Evolutionary conservation across 176 grass and related monocot genomes (phyloP), one percentile per base, ranked within the genome.

Genomic region (Eleusine coracana): DNA sequence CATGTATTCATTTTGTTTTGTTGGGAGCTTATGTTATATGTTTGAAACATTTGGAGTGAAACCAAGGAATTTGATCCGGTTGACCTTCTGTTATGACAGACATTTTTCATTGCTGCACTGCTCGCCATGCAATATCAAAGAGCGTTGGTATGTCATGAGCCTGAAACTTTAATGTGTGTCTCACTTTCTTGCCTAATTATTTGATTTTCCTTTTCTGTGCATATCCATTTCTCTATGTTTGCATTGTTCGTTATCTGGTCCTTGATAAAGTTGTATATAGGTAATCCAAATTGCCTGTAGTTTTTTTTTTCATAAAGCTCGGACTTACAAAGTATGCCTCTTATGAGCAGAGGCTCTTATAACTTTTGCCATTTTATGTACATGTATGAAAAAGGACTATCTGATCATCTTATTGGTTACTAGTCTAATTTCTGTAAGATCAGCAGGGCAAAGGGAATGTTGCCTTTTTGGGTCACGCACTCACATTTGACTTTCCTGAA

Each of bases 41-140:
- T 72, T 34, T 60, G 63, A 41, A 68, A 23, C 5, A 73, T 66
- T 78, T 82, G 49, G 34, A 21, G 61, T 73, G 31, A 76, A 73
- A 60, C 41, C 16, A 66, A 82, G 12, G 58, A 79, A 80, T 85
- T 75, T 90, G 15, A 79, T 58, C 37, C 0, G 13, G 7, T 50
- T 88, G 5, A 18, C 52, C 34, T 82, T 69, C 65, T 88, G 9
- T 79, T 75, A 66, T 90, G 56, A 76, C 91, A 98, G 96, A 98
- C 96, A 44, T 98, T 98, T 86, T 98, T 98, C 63, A 98, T 98
- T 70, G 93, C 91, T 66, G 96, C 96, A 75, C 76, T 95, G 66
- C 90, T 95, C 27, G 96, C 93, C 15, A 98, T 98, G 96, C 91
- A 98, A 82, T 98, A 98, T 84, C 89, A 98, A 78, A 98, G 82